Base-by-base conservation (phyloP, 2,329 filamentous ascomycete species). In the Cladophialophora immunda region DNA sequence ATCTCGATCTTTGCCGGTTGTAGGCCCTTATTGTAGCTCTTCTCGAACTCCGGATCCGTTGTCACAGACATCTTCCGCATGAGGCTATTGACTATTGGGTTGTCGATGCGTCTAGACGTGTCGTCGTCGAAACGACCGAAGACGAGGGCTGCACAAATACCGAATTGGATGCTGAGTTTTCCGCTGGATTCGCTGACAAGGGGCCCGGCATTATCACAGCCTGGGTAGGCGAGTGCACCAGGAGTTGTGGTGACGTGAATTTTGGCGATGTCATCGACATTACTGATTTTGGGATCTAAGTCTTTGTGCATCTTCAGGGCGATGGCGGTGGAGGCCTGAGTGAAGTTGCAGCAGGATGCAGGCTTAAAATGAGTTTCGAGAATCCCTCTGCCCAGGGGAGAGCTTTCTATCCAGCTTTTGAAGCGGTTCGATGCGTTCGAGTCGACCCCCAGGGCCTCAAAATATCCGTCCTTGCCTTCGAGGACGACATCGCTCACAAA, bases 111-210 rank as follows among this genome's bases (percentile, higher is more conserved):
- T 9, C n/a, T 22, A 3, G 19, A 47, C 19, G 41, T 47, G 4
- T 22, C 41, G 7, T 61, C 58, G 62, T 65, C 62, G 19, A 65
- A n/a, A 4, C 56, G 38, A 6, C 29, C 57, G 19, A 54, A 65
- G 6, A 41, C 41, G 9, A 66, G 52, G 9, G 34, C 47, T 5
- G 58, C 47, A 27, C 22, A 19, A 2, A 66, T 38, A 13, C 64
- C 64, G 25, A 29, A 66, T 22, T 66, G 64, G 4, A 66, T 66
- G 19, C 64, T 66, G 13, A 66, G n/a, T 32, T 66, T 66, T 32
- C 58, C 38, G 30, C 17, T 50, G 32, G 58, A 58, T 25, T 7
- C n/a, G 29, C 3, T 62, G n/a, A 8, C 6, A 32, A 66, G 27
- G 2, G 29, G 56, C 9, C 57, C 57, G 22, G 58, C 45, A 15